Conservation (phyloP, 192 early-diverging fungal genomes). For the Backusella parvicylindrica region DNA sequence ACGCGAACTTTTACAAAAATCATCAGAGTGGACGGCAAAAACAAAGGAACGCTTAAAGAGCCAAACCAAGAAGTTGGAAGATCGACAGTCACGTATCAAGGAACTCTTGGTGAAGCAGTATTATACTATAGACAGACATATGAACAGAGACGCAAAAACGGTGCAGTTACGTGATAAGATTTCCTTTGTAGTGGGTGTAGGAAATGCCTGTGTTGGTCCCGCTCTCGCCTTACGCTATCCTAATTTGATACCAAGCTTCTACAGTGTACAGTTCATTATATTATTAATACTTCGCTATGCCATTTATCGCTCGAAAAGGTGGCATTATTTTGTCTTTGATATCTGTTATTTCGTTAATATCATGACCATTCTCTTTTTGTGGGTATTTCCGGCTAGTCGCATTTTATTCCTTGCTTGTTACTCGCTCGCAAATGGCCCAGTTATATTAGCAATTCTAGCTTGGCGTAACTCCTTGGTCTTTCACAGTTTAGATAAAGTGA, state of each 20-base stretch:
- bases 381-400: conserved; percentile 37
- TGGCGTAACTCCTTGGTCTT: conserved; percentile 56
- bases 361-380: conserved; percentile 51
- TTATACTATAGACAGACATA: conserved; percentile 19
- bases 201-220: conserved; percentile 60
- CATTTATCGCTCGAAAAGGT: conserved; percentile 51
- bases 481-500: conserved; percentile 67
- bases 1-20: conserved; percentile 23
- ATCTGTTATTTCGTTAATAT: conserved; percentile 60
- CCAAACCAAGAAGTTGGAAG: conserved; percentile 32
- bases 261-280: conserved; percentile 41
- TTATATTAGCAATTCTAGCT: conserved; percentile 65
- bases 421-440: conserved; percentile 48
- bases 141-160: conserved; percentile 39
- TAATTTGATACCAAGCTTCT: conserved; percentile 54
- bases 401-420: conserved; percentile 38
- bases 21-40: conserved; percentile 31
- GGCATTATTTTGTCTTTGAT: conserved; percentile 63
- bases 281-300: conserved; percentile 46
- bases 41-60: conserved; percentile 17
- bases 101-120: conserved; percentile 23
- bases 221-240: conserved; percentile 46
- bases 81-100: conserved; percentile 21
- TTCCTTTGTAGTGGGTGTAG: conserved; percentile 62
- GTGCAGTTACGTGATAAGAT: conserved; percentile 58